Evolutionary conservation across 257 asterid species (phyloP), one percentile per base, ranked within the genome.

Genomic region (Solanum chaucha): DNA sequence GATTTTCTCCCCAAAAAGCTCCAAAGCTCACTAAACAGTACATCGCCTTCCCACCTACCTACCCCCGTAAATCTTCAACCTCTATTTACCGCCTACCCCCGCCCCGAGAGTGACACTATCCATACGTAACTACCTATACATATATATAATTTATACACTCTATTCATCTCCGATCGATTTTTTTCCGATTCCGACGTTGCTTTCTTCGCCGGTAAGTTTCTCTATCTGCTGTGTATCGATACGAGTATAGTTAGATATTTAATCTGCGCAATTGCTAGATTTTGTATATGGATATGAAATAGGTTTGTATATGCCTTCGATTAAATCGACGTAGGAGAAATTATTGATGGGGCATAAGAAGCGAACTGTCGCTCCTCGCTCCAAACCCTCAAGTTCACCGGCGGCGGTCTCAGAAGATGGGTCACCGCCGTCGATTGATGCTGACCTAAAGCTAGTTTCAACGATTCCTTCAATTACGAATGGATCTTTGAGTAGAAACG

Each of bases 271-370:
- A 28, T 80, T 17, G 67, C 36, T 40, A 28, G 61, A 24, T 77
- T 41, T 5, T 40, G 22, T 41, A 59, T 58, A n/a, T 84, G 40
- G 44, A 35, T 85, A 88, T 77, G 84, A 41, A 77, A 20, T 59
- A 32, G 36, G 84, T 68, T 73, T 61, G 83, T 78, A 61, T 86
- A 71, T 87, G 91, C 87, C 87, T 90, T 88, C 75, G 84, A 85
- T 87, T 85, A 82, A 36, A 51, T 90, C 82, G 86, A 80, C 51
- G 32, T 87, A 85, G 87, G 84, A 17, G 10, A 2, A 28, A 46
- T 80, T 48, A 51, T 41, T 48, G 40, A 90, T 90, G 93, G 93
- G 93, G 90, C 90, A 88, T 46, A 91, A 91, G 92, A 91, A 90
- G 93, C 90, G 92, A 88, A 90, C 86, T 86, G 30, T 28, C 86